Evolutionary conservation across 2,329 filamentous ascomycete genomes (phyloP), one percentile per base, ranked within the genome.

Genomic region (Penicillium sp.): DNA sequence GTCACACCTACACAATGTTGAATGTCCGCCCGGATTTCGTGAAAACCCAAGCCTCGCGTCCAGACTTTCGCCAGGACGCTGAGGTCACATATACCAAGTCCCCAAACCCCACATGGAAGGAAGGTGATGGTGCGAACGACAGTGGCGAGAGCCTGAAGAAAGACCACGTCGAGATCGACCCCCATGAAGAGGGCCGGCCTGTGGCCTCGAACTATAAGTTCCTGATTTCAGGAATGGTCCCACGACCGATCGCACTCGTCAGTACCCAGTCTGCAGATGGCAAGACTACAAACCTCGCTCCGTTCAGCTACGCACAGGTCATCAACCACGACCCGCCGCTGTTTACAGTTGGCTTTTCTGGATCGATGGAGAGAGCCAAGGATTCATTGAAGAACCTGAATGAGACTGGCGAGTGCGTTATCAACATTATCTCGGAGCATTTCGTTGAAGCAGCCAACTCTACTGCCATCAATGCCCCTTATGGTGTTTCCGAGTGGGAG

Each of bases 371-470:
- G 23, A 73, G 77, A 4, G 84, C 87, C 21, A 97, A 96, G 73
- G 92, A 97, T 72, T 86, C 88, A 37, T 77, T 96, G 51, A 80
- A 79, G 64, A 95, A 96, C 70, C 76, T 97, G 54, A 66, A 81
- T 9, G 88, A 88, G 37, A 86, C 82, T 0, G 77, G 81, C 44
- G 90, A 96, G 76, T 93, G 89, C 74, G 84, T 86, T 55, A 86
- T 97, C 76, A 96, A 94, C 76, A 89, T 96, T 68, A 89, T 97
- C 67, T 86, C 83, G 9, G 91, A 96, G 76, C 83, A 86, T 68
- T 96, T 87, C 68, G 68, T 94, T 67, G 92, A 97, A 77, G 92
- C 92, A 0, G 92, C 91, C 46, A 97, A 97, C 73, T 80, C 86
- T n/a, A 84, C 87, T 3, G 82, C 82, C 46, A 84, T 95, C 65